Evolutionary conservation across 2,329 filamentous ascomycete genomes (phyloP).

Genomic region (Chaetomiaceae sp.): DNA sequence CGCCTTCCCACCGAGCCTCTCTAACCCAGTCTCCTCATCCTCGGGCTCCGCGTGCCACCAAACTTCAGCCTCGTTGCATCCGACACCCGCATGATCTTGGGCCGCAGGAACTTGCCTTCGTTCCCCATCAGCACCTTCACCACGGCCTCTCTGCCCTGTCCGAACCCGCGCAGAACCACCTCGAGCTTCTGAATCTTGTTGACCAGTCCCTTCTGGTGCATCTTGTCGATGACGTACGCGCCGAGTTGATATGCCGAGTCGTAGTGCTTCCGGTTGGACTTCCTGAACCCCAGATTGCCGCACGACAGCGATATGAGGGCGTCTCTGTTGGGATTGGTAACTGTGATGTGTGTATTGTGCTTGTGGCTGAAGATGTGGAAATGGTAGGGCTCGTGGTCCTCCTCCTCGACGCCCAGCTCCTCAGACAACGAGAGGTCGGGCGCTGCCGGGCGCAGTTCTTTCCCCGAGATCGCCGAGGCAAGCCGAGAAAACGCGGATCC

Average conservation of each 20-base stretch:
- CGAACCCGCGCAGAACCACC: slow-evolving; percentile 78
- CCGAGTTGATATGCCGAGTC: slow-evolving; percentile 89
- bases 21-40: slow-evolving; percentile 71
- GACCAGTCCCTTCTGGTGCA: slow-evolving; percentile 75
- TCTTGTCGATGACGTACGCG: slow-evolving; percentile 73
- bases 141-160: slow-evolving; percentile 78
- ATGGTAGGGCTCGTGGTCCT: slow-evolving; percentile 67
- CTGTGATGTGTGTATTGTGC: slow-evolving; percentile 93
- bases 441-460: neutral
- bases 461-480: slow-evolving; percentile 9
- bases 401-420: slow-evolving; percentile 29
- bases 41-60: slow-evolving; percentile 82
- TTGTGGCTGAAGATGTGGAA: slow-evolving; percentile 81
- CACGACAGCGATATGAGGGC: slow-evolving; percentile 73
- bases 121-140: slow-evolving; percentile 82
- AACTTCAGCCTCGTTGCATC: slow-evolving; percentile 92
- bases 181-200: slow-evolving; percentile 71
- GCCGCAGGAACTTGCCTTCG: slow-evolving; percentile 71
- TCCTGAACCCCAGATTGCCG: slow-evolving; percentile 88
- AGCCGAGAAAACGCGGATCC: slow-evolving; percentile 7
- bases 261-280: slow-evolving; percentile 72
- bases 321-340: slow-evolving; percentile 74
- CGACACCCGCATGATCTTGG: slow-evolving; percentile 70
- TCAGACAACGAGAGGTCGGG: slow-evolving; percentile 18
- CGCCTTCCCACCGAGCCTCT: neutral